Conservation (phyloP, 805 yeast genomes). For the Saturnispora mendoncae region DNA sequence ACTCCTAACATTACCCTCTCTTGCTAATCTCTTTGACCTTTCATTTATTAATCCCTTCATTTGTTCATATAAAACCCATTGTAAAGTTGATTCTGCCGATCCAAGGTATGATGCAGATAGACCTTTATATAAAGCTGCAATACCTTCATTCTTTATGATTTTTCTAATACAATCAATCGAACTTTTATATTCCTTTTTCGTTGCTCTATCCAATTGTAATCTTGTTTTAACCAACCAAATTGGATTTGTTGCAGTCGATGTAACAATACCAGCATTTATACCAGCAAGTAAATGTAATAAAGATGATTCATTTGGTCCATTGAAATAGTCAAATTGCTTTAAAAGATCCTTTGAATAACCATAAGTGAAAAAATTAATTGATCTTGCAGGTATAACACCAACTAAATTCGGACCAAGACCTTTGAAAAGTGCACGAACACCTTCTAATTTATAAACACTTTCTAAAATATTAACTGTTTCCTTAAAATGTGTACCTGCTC, state of each 20-base stretch:
- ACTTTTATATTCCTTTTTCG: conserved; percentile 57
- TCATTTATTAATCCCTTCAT: conserved; percentile 65
- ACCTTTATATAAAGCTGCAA: conserved; percentile 78
- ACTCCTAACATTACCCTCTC: conserved; percentile 32
- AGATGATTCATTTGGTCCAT: conserved; percentile 63
- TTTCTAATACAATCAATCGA: conserved; percentile 76
- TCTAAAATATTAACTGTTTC: conserved; percentile 73
- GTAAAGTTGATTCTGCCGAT: conserved; percentile 83
- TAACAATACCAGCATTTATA: conserved; percentile 83
- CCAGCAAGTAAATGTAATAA: conserved; percentile 84
- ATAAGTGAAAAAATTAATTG: conserved; percentile 92
- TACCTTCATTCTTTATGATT: conserved; percentile 68
- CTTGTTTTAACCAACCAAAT: conserved; percentile 96
- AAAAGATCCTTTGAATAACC: conserved; percentile 83
- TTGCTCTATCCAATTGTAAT: conserved; percentile 76
- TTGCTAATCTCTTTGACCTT: conserved; percentile 34
- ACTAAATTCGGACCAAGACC: conserved; percentile 95
- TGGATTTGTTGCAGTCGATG: conserved; percentile 95
- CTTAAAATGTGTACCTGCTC: conserved; percentile 53
- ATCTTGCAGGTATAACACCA: conserved; percentile 96
- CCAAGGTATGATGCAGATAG: conserved; percentile 91
- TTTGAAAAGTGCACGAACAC: conserved; percentile 77
- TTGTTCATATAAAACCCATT: conserved; percentile 95
- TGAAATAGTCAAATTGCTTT: conserved; percentile 48
- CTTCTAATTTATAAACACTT: conserved; percentile 66